phyloP scores from a whole-genome alignment of 805 yeast species.

The Yarrowia hollandica region DNA sequence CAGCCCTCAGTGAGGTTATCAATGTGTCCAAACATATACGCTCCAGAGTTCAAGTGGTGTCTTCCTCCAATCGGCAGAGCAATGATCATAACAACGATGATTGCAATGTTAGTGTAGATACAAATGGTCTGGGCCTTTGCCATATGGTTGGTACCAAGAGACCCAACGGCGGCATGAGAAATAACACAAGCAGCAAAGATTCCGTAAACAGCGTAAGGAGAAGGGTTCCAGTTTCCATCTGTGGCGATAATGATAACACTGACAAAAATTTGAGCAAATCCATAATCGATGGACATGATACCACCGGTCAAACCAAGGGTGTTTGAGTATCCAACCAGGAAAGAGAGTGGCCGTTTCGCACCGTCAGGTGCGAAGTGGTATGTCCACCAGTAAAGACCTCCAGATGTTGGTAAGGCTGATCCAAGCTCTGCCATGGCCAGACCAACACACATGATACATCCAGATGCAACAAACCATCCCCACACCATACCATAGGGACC shows the following conservation, averaged over 20 bases:
- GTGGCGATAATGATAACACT: conserved; percentile 43
- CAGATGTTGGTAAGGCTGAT: conserved; percentile 70
- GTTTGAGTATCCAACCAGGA: conserved; percentile 65
- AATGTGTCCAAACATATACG: conserved; percentile 56
- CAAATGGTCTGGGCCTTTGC: conserved; percentile 63
- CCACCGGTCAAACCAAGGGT: conserved; percentile 67
- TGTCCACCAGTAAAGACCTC: conserved; percentile 72
- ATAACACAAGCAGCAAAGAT: conserved; percentile 63
- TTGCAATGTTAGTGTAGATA: conserved; percentile 52
- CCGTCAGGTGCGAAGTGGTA: conserved; percentile 62
- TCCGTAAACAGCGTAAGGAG: conserved; percentile 59
- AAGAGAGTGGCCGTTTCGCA: conserved; percentile 54
- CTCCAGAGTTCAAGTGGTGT: conserved; percentile 49
- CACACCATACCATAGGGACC: conserved; percentile 68
- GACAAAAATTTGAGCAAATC: conserved; percentile 61
- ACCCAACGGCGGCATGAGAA: conserved; percentile 54
- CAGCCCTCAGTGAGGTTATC: conserved; percentile 52
- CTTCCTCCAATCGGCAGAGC: conserved; percentile 34
- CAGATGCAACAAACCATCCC: conserved; percentile 68
- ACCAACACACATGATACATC: conserved; percentile 60
- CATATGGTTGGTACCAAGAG: conserved; percentile 56
- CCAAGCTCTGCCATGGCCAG: conserved; percentile 65
- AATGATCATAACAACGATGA: conserved; percentile 50
- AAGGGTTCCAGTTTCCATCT: conserved; percentile 57
- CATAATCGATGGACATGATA: conserved; percentile 66